Base-by-base conservation (phyloP, 768 basidiomycete species). In the Hericium erinaceus region DNA sequence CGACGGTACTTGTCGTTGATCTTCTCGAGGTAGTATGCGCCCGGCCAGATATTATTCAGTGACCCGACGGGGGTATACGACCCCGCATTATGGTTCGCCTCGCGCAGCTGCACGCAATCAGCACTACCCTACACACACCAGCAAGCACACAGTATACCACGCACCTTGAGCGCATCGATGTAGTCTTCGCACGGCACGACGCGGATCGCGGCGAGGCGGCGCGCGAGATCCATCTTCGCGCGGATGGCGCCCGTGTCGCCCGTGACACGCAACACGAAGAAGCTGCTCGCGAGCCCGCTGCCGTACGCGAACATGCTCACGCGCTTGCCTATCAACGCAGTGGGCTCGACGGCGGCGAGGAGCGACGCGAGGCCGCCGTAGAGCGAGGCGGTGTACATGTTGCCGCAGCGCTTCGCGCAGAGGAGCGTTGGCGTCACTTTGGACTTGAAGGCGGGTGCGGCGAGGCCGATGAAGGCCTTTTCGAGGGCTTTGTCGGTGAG, bases 371-470 rank as follows among this genome's bases (percentile, higher is more conserved):
- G 82, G 65, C 92, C 93, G 48, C 92, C 93, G 68, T 94, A 98
- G 12, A 98, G 77, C 18, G 92, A 93, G 15, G 87, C 95, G 15
- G 95, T 95, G 80, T 98, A 97, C 87, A 93, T 95, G 83, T 98
- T 98, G 9, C 95, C 95, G 63, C 95, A 82, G 46, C 93, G 85
- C 68, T 83, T 83, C 38, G 93, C 92, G 76, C 87, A 88, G 56
- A 84, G 81, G 82, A 95, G 92, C 26, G 76, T 79, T 8, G 92
- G 89, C 64, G 83, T 85, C 22, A 92, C 86, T 67, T 85, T 84
- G 60, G 78, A 73, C 59, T 79, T 77, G 73, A 92, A 95, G 15
- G 79, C 77, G n/a, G 78, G 70, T 68, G 92, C 90, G 55, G 88
- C 85, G 58, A 84, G 76, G n/a, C 71, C 73, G 50, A 95, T 80